These are phyloP conservation scores for Lenwebbia sp. DNA, from an alignment of 345 rosid genomes.

Conservation along the genomic window DNA sequence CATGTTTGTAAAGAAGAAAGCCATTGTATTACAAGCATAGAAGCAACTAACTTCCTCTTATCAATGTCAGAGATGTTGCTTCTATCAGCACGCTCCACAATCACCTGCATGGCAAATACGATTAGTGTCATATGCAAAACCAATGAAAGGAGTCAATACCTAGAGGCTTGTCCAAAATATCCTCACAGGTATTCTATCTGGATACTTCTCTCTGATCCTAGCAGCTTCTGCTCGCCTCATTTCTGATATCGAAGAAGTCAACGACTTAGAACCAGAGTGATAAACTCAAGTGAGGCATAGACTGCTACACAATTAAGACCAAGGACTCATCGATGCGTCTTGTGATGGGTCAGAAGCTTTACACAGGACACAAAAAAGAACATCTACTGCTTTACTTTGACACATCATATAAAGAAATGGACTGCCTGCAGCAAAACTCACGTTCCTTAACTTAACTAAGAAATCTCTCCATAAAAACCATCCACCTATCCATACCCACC, in stretches of 20 bases:
- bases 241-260: constrained; percentile 19
- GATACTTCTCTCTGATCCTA: constrained; percentile 85
- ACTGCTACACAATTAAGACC: neutral
- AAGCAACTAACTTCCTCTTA: constrained; percentile 70
- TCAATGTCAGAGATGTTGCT: constrained; percentile 92
- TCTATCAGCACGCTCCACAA: constrained; percentile 84
- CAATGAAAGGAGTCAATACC: neutral
- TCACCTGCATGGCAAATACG: constrained; percentile 39
- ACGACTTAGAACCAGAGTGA: neutral
- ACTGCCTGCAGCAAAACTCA: neutral
- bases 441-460: neutral
- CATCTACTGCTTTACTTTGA: neutral
- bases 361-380: neutral
- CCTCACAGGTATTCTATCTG: constrained; percentile 82
- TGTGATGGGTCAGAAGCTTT: neutral
- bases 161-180: neutral
- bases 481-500: neutral
- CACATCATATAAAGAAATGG: neutral
- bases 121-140: neutral
- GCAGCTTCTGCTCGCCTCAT: constrained; percentile 75
- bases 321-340: neutral
- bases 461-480: neutral
- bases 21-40: neutral
- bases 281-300: neutral
- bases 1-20: neutral